A percentile compares a stretch with the other conserved stretches of the same genome.
Conservation (phyloP, 2,329 filamentous ascomycete genomes). For the Stachybotrys chartarum region DNA sequence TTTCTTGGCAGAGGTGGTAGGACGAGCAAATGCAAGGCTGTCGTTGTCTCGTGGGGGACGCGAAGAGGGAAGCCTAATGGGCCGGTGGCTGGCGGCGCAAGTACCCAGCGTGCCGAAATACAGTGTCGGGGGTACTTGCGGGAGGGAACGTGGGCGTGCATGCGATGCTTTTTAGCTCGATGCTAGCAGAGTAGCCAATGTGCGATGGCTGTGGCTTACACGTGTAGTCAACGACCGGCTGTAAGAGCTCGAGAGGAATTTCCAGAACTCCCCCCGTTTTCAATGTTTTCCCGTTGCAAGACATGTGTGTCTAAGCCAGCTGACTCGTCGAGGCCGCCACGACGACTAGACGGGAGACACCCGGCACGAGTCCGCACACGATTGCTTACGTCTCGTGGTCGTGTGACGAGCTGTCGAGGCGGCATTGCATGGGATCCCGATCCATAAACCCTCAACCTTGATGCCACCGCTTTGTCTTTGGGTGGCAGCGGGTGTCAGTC, state of each 20-base stretch:
- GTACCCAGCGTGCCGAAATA: no score
- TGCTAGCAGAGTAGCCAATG: not conserved
- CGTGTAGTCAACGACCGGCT: not conserved
- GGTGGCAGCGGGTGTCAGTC: no score
- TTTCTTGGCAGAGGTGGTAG: no score
- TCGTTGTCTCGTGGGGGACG: no score
- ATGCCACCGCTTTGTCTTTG: not conserved
- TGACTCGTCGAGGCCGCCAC: no score
- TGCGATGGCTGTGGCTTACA: not conserved
- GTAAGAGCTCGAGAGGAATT: not conserved
- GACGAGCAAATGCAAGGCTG: no score
- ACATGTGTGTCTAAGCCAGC: not conserved
- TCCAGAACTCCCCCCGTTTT: not conserved
- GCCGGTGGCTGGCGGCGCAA: no score
- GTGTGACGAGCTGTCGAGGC: not conserved
- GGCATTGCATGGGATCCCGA: no score
- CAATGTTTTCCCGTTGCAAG: not conserved
- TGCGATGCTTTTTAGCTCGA: not conserved
- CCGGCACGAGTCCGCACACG: not conserved
- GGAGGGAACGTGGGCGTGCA: not conserved
- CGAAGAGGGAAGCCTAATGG: no score
- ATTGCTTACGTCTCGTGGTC: not conserved
- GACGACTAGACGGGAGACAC: no score
- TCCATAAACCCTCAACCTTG: not conserved
- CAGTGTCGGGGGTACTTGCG: no score